These are phyloP conservation scores for Sporothrix globosa DNA, from an alignment of 2,329 filamentous ascomycete genomes.

Conservation along the genomic window DNA sequence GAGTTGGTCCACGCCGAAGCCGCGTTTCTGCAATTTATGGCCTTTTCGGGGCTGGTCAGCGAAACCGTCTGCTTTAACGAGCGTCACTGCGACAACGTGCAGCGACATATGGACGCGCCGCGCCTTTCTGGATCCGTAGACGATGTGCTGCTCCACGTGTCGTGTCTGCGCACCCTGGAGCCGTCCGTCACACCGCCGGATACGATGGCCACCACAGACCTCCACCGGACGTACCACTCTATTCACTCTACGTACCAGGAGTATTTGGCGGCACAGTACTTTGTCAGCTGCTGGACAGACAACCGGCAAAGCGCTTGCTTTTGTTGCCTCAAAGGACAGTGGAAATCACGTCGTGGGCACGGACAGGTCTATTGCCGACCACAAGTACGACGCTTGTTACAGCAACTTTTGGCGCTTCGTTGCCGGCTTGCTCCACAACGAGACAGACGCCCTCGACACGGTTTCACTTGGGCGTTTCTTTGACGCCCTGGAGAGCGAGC, in stretches of 20 bases:
- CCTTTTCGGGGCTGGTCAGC: neutral
- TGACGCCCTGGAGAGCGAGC: neutral
- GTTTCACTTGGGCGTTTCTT: neutral
- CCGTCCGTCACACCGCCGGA: neutral
- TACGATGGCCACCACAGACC: neutral
- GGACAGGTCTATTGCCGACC: neutral
- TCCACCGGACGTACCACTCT: slow-evolving; percentile 1
- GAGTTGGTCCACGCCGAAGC: neutral
- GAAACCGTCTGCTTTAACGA: neutral
- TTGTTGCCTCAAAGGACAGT: neutral
- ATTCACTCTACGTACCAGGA: neutral
- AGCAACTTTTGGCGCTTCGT: neutral
- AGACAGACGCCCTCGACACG: neutral
- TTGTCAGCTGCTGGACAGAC: neutral
- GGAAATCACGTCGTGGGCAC: neutral
- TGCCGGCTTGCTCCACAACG: neutral
- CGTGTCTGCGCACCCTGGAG: neutral
- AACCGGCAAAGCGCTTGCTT: neutral
- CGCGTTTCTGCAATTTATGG: neutral
- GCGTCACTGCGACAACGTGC: neutral
- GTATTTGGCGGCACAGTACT: slow-evolving; percentile 7
- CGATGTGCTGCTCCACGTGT: neutral
- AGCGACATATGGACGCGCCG: neutral
- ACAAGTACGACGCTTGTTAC: slow-evolving; percentile 1
- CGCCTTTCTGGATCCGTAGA: neutral